phyloP scores from a whole-genome alignment of 805 yeast species.

The Candida incommunis region DNA sequence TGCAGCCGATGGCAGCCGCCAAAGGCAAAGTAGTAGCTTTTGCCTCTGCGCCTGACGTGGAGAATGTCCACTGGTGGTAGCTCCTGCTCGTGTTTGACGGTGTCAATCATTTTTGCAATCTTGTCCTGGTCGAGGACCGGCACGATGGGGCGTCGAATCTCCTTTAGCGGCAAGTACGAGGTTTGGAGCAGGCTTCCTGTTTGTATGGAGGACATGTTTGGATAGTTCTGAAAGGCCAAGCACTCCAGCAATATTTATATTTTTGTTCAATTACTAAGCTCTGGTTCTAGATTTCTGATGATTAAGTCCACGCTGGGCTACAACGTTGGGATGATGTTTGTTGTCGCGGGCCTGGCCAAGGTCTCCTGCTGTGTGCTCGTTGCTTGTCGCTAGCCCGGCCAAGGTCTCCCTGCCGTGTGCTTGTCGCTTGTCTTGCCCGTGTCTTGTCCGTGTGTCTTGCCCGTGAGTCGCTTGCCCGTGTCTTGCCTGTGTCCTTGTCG shows the following conservation, averaged over 20 bases:
- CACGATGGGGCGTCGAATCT: constrained; percentile 69
- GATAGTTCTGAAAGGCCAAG: neutral
- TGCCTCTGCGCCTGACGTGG: constrained; percentile 48
- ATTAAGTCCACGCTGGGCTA: no score
- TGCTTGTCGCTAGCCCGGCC: no score
- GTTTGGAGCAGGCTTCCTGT: constrained; percentile 37
- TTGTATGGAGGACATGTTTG: constrained; percentile 37
- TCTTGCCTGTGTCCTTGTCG: no score
- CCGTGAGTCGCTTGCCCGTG: no score
- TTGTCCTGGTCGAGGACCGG: constrained; percentile 67
- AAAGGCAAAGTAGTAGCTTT: constrained; percentile 54
- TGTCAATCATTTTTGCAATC: constrained; percentile 55
- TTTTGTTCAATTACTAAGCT: no score
- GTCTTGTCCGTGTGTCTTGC: no score
- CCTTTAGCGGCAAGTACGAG: constrained; percentile 46
- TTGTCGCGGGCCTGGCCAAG: no score
- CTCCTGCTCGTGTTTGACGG: constrained; percentile 39
- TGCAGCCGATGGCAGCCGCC: constrained; percentile 89
- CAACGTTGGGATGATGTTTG: no score
- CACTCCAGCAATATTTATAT: neutral
- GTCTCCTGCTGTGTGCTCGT: no score
- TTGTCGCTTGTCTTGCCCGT: no score
- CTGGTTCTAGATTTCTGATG: no score
- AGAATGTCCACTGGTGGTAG: constrained; percentile 76
- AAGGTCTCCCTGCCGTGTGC: no score